Conservation (phyloP, 352 stramenopile genomes). For the Globisporangium acanthophoron region DNA sequence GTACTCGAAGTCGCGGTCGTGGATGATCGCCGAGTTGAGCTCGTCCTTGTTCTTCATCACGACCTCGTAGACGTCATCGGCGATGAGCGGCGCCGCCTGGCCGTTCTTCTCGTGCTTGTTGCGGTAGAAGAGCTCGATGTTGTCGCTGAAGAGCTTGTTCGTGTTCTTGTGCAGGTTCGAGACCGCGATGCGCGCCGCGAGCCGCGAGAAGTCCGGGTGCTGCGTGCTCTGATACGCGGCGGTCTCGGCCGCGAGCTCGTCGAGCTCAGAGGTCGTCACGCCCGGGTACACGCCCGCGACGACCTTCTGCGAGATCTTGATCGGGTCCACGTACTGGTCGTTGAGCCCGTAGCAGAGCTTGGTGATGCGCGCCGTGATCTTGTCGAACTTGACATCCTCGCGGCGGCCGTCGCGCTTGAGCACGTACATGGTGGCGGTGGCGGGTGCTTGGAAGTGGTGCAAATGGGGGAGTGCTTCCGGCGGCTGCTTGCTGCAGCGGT, state of each 20-base stretch:
- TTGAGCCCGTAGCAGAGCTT: slow-evolving; percentile 99
- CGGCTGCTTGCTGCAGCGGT: background rate
- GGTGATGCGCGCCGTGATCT: slow-evolving; percentile 96
- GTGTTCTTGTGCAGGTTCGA: slow-evolving; percentile 99
- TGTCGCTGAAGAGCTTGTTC: slow-evolving; percentile 92
- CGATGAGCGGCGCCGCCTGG: slow-evolving; percentile 89
- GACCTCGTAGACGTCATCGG: slow-evolving; percentile 93
- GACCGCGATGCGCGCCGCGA: slow-evolving; percentile 97
- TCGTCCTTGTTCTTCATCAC: slow-evolving; percentile 94
- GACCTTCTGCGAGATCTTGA: slow-evolving; percentile 98
- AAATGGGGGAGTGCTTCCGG: background rate
- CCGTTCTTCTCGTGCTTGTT: slow-evolving; percentile 97
- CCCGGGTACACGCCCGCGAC: slow-evolving; percentile 98
- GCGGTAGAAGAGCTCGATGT: slow-evolving; percentile 91
- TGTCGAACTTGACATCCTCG: slow-evolving; percentile 97
- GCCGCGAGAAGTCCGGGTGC: slow-evolving; percentile 98
- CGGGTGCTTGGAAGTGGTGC: background rate
- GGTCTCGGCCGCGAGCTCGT: slow-evolving; percentile 98
- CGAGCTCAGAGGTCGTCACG: slow-evolving; percentile 97
- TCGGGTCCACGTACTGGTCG: slow-evolving; percentile 93
- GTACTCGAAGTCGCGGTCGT: slow-evolving; percentile 98
- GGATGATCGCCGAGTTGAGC: slow-evolving; percentile 96
- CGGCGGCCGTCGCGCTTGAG: slow-evolving; percentile 91
- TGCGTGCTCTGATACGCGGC: slow-evolving; percentile 96
- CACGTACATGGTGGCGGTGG: slow-evolving; percentile 87